Base-by-base conservation (phyloP, 2,329 filamentous ascomycete species). In the Fusarium vanettenii region DNA sequence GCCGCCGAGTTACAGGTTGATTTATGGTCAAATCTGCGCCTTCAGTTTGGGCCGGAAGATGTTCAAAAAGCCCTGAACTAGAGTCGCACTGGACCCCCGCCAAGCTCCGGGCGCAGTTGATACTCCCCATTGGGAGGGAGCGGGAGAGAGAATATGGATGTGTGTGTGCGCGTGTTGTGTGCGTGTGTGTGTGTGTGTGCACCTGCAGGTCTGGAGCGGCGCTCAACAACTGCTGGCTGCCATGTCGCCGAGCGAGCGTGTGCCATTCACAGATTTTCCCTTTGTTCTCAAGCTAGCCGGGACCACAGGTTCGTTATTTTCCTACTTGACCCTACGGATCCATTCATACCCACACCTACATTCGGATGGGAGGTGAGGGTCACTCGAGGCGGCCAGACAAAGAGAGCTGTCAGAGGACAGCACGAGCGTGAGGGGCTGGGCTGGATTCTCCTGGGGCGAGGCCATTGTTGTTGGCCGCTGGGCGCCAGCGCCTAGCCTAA, bases 401-500 rank as follows among this genome's bases (percentile, higher is more conserved):
- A 55, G 48, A 31, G 27, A 75, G 52, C 55, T 75, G 59, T 73
- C 72, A 64, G 66, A 65, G 66, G 70, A 70, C 72, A 75, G 69
- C 52, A 62, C 74, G 71, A 70, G 52, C 50, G 33, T 73, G 77
- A 77, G 76, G 77, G 76, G 75, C 73, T 76, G 72, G 75, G 63
- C 67, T 76, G 59, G 57, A 57, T 43, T 66, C 31, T 59, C 71
- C 65, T 69, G 69, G 69, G 73, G 60, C 63, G 66, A 60, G 73
- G 69, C 56, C 69, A 66, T 67, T 59, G 56, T 72, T 76, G 75
- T 76, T 79, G 77, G 77, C 72, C 72, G 65, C 72, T 76, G 70
- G 70, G 60, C 67, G 65, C 67, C 67, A 73, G 74, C 76, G 73
- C 70, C 77, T 79, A 79, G 77, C 70, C 70, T 48, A 71, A 79